phyloP scores from a whole-genome alignment of 129 eudicot species.

The Glebionis coronaria region DNA sequence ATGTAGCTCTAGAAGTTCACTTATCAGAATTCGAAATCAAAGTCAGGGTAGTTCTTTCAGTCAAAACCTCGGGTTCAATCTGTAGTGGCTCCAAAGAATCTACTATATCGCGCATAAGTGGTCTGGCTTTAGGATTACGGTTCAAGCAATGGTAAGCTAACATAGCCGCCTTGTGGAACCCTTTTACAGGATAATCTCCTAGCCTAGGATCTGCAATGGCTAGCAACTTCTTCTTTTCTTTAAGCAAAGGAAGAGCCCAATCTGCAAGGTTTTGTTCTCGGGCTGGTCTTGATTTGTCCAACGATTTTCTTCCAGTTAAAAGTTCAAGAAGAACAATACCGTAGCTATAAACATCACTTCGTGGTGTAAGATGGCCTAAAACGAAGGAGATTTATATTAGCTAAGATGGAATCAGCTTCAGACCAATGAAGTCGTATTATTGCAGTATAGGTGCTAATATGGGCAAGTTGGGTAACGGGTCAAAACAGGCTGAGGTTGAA shows the following conservation, averaged over 20 bases:
- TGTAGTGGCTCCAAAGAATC: slow-evolving; percentile 94
- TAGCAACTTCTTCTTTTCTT: slow-evolving; percentile 76
- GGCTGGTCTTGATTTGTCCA: slow-evolving; percentile 80
- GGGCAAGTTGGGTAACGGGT: too few species aligned
- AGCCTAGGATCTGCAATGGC: slow-evolving; percentile 79
- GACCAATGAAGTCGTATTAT: background rate
- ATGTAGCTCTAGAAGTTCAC: slow-evolving; percentile 25
- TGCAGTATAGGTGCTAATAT: too few species aligned
- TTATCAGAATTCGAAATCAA: slow-evolving; percentile 37
- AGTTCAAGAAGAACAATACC: slow-evolving; percentile 94
- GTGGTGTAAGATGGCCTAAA: slow-evolving; percentile 79
- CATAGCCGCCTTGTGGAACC: slow-evolving; percentile 92
- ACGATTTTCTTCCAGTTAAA: slow-evolving; percentile 85
- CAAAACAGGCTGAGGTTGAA: too few species aligned
- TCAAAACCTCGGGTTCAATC: slow-evolving; percentile 30
- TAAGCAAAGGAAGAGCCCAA: slow-evolving; percentile 88
- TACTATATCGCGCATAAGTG: slow-evolving; percentile 94
- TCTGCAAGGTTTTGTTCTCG: slow-evolving; percentile 93
- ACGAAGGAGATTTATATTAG: background rate
- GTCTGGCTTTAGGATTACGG: slow-evolving; percentile 92
- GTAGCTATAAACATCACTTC: slow-evolving; percentile 94
- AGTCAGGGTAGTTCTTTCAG: slow-evolving; percentile 34
- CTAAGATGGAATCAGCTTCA: slow-evolving; percentile 4
- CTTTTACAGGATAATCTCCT: slow-evolving; percentile 85
- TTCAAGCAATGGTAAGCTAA: slow-evolving; percentile 94